phyloP scores from a whole-genome alignment of 208 protist genomes.

The Trypanosoma avium region DNA sequence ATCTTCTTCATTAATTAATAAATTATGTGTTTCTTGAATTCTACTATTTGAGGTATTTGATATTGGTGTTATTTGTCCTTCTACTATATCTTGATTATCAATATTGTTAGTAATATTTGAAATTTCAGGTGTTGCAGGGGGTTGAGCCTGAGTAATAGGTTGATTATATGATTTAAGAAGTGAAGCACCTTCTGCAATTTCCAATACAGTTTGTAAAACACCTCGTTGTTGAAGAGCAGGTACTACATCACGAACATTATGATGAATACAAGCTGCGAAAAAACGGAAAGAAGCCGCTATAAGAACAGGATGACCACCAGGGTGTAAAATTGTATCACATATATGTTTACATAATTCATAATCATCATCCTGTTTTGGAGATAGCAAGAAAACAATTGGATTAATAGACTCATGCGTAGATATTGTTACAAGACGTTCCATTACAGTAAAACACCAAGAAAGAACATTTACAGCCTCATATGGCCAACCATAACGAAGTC shows the following conservation, averaged over 20 bases:
- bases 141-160: too few species aligned
- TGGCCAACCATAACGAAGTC: constrained; percentile 24
- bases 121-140: too few species aligned
- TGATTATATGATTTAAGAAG: constrained; percentile 19
- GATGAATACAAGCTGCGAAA: constrained; percentile 74
- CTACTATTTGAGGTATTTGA: neutral
- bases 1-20: neutral
- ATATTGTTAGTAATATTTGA: too few species aligned
- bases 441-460: constrained; percentile 46
- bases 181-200: constrained; percentile 37
- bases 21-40: neutral
- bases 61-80: neutral
- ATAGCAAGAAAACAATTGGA: constrained; percentile 57
- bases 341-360: constrained; percentile 31
- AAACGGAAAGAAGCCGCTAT: constrained; percentile 44
- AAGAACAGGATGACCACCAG: constrained; percentile 62
- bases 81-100: too few species aligned
- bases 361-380: constrained; percentile 31
- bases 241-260: constrained; percentile 85
- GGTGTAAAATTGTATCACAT: constrained; percentile 38
- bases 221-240: constrained; percentile 76
- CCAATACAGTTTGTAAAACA: constrained; percentile 56
- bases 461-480: constrained; percentile 53
- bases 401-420: constrained; percentile 46
- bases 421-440: constrained; percentile 43